Percentiles rank a stretch among this genome's conserved stretches.
Conservation (phyloP, 371 early-diverging fungal species). For the Chytridium lagenaria region DNA sequence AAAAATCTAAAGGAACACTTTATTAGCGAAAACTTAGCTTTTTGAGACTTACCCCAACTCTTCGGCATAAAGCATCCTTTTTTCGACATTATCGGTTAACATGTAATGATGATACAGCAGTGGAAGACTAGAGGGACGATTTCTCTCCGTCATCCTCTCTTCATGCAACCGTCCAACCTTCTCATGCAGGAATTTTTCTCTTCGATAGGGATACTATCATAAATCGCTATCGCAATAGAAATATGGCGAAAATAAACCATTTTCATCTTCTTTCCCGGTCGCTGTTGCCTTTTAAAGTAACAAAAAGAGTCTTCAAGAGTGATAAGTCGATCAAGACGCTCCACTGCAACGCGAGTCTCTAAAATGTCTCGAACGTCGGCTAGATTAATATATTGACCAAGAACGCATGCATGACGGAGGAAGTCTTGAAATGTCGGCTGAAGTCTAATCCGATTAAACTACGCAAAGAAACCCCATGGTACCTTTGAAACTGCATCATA, state of each 20-base stretch:
- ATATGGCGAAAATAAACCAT: conserved; percentile 4
- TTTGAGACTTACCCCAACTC: conserved; percentile 7
- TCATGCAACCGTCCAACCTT: conserved; percentile 7
- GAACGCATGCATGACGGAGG: neutral
- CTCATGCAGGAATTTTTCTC: no score
- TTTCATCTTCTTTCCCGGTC: neutral
- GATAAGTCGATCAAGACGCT: neutral
- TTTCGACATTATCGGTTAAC: neutral
- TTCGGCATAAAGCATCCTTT: conserved; percentile 3
- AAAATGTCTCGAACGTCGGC: neutral
- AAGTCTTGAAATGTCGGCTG: neutral
- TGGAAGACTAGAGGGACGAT: neutral
- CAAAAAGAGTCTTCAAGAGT: neutral
- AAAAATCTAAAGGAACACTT: neutral
- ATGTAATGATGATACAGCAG: neutral
- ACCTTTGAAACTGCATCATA: neutral
- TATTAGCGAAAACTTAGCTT: neutral
- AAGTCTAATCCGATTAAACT: conserved; percentile 2
- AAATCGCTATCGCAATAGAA: conserved; percentile 1
- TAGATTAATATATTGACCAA: neutral
- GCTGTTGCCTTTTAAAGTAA: neutral
- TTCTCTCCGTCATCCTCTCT: neutral
- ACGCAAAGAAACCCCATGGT: neutral
- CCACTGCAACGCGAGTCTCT: neutral
- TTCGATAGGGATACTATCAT: no score